A percentile compares a stretch with the other conserved stretches of the same genome.
phyloP scores from a whole-genome alignment of 306 rosid genomes.

The Quercus ilex region DNA sequence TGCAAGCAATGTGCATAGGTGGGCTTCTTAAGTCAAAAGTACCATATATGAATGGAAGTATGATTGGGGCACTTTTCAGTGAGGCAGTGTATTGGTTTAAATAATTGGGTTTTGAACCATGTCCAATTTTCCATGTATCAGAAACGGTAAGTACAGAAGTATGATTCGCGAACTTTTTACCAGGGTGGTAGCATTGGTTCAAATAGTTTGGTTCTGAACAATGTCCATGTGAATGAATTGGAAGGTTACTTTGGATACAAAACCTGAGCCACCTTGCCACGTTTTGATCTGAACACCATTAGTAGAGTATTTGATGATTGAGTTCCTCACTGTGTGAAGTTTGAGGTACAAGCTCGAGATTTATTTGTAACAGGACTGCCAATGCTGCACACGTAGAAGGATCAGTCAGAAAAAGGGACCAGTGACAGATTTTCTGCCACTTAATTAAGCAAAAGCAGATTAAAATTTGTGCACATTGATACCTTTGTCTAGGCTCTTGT shows the following conservation, averaged over 20 bases:
- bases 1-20: constrained; percentile 45
- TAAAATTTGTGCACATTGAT: too few species aligned
- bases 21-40: constrained; percentile 49
- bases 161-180: constrained; percentile 42
- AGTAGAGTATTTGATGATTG: constrained; percentile 35
- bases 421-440: too few species aligned
- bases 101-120: too few species aligned
- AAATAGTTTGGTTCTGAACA: constrained; percentile 44
- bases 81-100: too few species aligned
- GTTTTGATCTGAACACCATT: constrained; percentile 53
- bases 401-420: too few species aligned
- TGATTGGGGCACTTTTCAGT: too few species aligned
- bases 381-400: constrained; percentile 8
- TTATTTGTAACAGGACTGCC: constrained; percentile 41
- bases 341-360: constrained; percentile 39
- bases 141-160: constrained; percentile 44
- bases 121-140: neutral
- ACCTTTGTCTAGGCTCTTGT: too few species aligned
- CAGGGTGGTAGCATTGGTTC: constrained; percentile 51
- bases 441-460: too few species aligned
- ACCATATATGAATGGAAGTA: constrained; percentile 26
- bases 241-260: constrained; percentile 28
- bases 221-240: constrained; percentile 31
- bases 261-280: constrained; percentile 52
- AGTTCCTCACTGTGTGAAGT: constrained; percentile 31